Conservation (phyloP, 2,329 filamentous ascomycete species). For the Hymenoscyphus albidus region DNA sequence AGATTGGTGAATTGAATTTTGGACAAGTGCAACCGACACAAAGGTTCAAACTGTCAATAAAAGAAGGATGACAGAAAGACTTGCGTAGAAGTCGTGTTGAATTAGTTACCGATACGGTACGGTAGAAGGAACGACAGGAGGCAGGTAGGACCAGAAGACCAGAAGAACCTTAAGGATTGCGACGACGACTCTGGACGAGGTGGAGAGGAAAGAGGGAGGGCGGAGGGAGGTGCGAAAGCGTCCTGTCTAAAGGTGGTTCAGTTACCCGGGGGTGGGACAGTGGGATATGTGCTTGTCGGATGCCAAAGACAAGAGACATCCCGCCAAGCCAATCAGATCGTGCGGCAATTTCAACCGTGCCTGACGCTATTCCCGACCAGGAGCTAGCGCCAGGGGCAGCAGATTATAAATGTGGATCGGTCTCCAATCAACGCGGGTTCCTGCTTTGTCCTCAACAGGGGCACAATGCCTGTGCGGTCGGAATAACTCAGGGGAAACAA, state of each 20-base stretch:
- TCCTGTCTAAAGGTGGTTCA: not conserved
- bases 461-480: not conserved
- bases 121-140: not conserved
- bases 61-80: slow-evolving; percentile 8
- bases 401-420: not conserved
- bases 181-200: not conserved
- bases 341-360: not conserved
- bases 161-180: not conserved
- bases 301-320: not conserved
- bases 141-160: not conserved
- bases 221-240: not conserved
- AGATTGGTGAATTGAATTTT: not conserved
- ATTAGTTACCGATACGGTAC: not conserved
- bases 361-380: not conserved
- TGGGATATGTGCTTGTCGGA: not conserved
- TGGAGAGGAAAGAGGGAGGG: not conserved
- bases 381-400: not conserved
- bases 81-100: not conserved
- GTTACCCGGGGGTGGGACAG: not conserved
- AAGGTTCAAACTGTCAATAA: slow-evolving; percentile 3
- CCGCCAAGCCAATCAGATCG: not conserved
- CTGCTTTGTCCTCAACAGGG: not conserved
- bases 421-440: not conserved
- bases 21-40: not conserved
- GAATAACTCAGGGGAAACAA: not conserved